phyloP scores from a whole-genome alignment of 1,284 basidiomycete genomes.

The Sporisorium scitamineum region DNA sequence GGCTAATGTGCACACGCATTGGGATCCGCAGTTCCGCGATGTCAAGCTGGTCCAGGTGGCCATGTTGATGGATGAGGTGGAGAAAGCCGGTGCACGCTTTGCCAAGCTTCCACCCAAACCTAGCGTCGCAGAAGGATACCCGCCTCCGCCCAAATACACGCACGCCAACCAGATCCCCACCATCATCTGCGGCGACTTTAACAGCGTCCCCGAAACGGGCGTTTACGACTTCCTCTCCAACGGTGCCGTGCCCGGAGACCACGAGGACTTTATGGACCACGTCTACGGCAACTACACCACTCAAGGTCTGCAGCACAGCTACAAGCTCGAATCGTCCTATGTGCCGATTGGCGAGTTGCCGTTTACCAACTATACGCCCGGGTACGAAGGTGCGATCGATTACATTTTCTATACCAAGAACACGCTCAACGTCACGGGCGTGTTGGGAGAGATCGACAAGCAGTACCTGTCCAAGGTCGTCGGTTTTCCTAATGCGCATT shows the following conservation, averaged over 20 bases:
- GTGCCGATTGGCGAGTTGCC: conserved; percentile 72
- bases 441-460: conserved; percentile 89
- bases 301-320: conserved; percentile 84
- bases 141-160: conserved; percentile 76
- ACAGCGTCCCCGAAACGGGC: conserved; percentile 86
- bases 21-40: conserved; percentile 92
- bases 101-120: conserved; percentile 82
- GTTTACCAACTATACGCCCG: conserved; percentile 90
- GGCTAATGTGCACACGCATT: conserved; percentile 91
- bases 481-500: conserved; percentile 96
- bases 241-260: conserved; percentile 77
- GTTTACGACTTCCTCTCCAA: conserved; percentile 91
- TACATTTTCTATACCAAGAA: conserved; percentile 91
- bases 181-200: conserved; percentile 94
- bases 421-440: conserved; percentile 83
- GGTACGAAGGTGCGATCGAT: conserved; percentile 77
- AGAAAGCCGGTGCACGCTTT: conserved; percentile 87
- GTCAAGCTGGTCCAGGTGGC: conserved; percentile 97
- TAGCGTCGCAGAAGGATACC: conserved; percentile 68
- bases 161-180: conserved; percentile 90
- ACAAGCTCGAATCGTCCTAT: conserved; percentile 88
- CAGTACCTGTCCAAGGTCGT: conserved; percentile 89
- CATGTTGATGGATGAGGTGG: conserved; percentile 90
- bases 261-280: conserved; percentile 93
- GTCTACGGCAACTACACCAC: conserved; percentile 91